These are phyloP conservation scores for Kodamaea arcana DNA, from an alignment of 1,139 yeast species.

Conservation along the genomic window DNA sequence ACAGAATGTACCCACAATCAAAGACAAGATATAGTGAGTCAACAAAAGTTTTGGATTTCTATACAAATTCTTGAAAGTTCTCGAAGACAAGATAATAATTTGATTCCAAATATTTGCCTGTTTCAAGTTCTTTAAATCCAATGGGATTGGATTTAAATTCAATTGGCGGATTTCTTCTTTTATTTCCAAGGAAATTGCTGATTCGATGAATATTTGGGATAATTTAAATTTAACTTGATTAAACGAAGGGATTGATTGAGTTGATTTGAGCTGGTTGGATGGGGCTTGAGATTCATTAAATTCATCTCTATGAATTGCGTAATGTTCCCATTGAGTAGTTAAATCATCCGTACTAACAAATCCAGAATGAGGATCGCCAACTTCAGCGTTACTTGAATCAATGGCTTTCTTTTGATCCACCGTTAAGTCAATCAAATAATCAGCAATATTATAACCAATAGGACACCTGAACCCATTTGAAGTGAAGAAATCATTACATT, in stretches of 20 bases:
- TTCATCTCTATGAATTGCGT: constrained; percentile 81
- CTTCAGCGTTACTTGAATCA: constrained; percentile 11
- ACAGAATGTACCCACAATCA: constrained; percentile 75
- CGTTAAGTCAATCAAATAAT: constrained; percentile 85
- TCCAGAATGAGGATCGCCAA: constrained; percentile 36
- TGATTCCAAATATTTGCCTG: constrained; percentile 63
- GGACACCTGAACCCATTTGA: constrained; percentile 82
- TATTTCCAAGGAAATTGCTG: constrained; percentile 47
- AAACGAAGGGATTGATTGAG: constrained; percentile 7
- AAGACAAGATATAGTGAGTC: constrained; percentile 76
- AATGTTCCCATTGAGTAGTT: constrained; percentile 86
- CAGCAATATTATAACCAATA: constrained; percentile 87
- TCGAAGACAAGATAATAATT: constrained; percentile 63
- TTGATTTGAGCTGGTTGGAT: not conserved
- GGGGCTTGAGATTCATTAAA: constrained; percentile 17
- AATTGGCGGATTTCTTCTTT: constrained; percentile 43
- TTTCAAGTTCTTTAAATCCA: constrained; percentile 35
- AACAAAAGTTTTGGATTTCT: constrained; percentile 83
- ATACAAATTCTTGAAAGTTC: constrained; percentile 89
- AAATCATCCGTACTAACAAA: constrained; percentile 40
- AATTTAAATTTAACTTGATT: constrained; percentile 29
- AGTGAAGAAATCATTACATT: constrained; percentile 69
- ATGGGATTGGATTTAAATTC: constrained; percentile 25
- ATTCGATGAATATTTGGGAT: constrained; percentile 44
- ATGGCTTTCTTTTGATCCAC: constrained; percentile 50